Conservation (phyloP, 805 yeast species). For the Pichia californica region DNA sequence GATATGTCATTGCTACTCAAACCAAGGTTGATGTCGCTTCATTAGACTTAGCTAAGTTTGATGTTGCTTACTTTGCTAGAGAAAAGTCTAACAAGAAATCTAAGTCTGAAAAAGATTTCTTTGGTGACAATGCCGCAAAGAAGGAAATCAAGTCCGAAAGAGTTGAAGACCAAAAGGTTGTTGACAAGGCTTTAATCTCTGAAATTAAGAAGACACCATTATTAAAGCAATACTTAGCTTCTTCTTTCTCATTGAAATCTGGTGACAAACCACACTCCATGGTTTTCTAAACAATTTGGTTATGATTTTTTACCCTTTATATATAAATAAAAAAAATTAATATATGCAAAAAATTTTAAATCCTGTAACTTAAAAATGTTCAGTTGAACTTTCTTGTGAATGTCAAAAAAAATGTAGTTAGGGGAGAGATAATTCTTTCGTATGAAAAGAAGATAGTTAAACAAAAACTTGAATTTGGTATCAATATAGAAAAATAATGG, state of each 20-base stretch:
- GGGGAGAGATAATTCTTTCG: too few species aligned
- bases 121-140: conserved; percentile 70
- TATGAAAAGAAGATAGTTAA: too few species aligned
- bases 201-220: conserved; percentile 97
- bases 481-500: too few species aligned
- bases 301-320: conserved; percentile 9
- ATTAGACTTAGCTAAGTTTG: conserved; percentile 85
- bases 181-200: conserved; percentile 86
- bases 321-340: conserved; percentile 3
- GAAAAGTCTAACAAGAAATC: conserved; percentile 78
- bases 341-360: not conserved
- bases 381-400: too few species aligned
- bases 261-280: conserved; percentile 98
- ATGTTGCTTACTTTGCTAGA: conserved; percentile 93
- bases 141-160: conserved; percentile 88
- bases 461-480: too few species aligned
- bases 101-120: conserved; percentile 90
- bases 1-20: conserved; percentile 98
- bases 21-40: conserved; percentile 77
- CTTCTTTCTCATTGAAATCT: conserved; percentile 93
- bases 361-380: too few species aligned
- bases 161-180: conserved; percentile 92
- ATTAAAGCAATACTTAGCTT: conserved; percentile 91
- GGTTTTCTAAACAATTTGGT: conserved; percentile 66
- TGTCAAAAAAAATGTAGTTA: too few species aligned